phyloP scores from a whole-genome alignment of 2,329 filamentous ascomycete genomes.

The Emergomyces orientalis region DNA sequence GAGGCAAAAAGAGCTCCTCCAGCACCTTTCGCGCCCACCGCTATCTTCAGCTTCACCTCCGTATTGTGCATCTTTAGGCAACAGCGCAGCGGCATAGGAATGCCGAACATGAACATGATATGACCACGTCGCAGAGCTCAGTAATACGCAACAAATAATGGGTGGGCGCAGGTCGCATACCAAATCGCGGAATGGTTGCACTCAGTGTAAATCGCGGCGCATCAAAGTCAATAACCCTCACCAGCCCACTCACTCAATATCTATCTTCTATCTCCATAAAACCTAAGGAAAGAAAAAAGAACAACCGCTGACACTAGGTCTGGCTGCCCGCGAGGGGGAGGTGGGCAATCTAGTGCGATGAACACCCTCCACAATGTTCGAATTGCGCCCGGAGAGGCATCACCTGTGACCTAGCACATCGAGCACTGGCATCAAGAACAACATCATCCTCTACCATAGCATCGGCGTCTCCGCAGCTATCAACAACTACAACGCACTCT shows the following conservation, averaged over 20 bases:
- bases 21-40: background rate
- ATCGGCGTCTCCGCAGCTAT: slow-evolving; percentile 3
- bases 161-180: slow-evolving; percentile 51
- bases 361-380: slow-evolving; percentile 20
- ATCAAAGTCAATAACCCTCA: slow-evolving; percentile 45
- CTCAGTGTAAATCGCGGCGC: slow-evolving; percentile 92
- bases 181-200: slow-evolving; percentile 96
- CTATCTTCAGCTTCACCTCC: background rate
- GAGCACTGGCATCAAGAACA: slow-evolving; percentile 8
- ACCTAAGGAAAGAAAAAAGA: background rate
- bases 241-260: background rate
- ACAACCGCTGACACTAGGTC: background rate
- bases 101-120: background rate
- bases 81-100: background rate
- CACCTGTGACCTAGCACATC: slow-evolving; percentile 19
- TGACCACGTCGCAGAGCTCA: background rate
- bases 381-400: slow-evolving; percentile 23
- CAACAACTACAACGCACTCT: background rate
- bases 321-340: slow-evolving; percentile 12
- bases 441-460: slow-evolving; percentile 5
- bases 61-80: background rate
- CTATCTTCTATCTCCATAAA: background rate
- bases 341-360: slow-evolving; percentile 22
- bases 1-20: background rate
- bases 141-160: slow-evolving; percentile 5